Evolutionary conservation across 257 asterid genomes (phyloP).

Genomic region (Solanum acaule): DNA sequence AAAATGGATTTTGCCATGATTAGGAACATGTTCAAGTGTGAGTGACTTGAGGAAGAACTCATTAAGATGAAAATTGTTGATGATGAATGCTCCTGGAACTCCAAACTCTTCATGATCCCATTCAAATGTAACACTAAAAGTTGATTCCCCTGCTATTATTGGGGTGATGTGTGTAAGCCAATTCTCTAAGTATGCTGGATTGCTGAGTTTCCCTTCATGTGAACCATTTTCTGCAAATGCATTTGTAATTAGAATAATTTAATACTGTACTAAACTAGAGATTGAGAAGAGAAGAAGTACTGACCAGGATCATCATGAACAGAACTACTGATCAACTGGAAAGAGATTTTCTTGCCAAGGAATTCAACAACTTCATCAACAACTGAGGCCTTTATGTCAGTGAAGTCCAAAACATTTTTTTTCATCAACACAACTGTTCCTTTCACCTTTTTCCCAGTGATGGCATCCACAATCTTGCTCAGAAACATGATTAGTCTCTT

Average conservation of each 20-base stretch:
- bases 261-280: too few species aligned
- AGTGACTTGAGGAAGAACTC: not conserved
- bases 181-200: conserved; percentile 14
- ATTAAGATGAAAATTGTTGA: not conserved
- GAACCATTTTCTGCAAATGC: conserved; percentile 3
- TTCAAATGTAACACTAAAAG: not conserved
- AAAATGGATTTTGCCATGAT: not conserved
- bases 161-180: not conserved
- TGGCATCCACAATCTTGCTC: not conserved
- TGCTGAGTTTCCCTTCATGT: conserved; percentile 13
- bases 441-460: not conserved
- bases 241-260: too few species aligned
- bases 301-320: not conserved
- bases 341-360: not conserved
- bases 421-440: conserved; percentile 7
- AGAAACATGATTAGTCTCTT: not conserved
- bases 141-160: conserved; percentile 13
- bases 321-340: conserved; percentile 4
- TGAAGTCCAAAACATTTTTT: conserved; percentile 6
- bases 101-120: not conserved
- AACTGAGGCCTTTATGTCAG: not conserved
- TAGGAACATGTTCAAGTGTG: not conserved
- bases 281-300: not conserved
- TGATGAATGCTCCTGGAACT: not conserved
- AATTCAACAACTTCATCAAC: conserved; percentile 7